Percentiles rank a stretch among this genome's conserved stretches.
phyloP scores from a whole-genome alignment of 345 rosid species.

The Arabidopsis suecica region DNA sequence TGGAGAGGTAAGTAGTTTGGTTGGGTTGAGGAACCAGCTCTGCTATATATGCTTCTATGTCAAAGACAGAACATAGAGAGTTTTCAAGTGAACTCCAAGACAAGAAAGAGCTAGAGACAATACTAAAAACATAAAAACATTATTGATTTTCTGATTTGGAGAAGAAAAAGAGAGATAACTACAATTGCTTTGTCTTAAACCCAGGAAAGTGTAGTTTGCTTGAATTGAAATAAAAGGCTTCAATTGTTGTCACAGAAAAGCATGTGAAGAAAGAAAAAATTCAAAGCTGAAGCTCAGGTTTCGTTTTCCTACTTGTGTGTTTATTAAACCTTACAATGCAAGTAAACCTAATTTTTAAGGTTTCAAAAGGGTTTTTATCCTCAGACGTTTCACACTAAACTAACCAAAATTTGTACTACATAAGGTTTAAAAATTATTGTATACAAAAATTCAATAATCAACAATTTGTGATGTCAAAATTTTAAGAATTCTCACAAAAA shows the following conservation, averaged over 20 bases:
- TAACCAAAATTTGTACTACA: background rate
- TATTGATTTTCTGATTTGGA: conserved; percentile 24
- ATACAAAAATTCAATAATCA: background rate
- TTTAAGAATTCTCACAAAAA: background rate
- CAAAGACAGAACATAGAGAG: conserved; percentile 21
- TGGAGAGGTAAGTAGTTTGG: conserved; percentile 15
- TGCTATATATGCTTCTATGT: conserved; percentile 24
- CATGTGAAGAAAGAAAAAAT: background rate
- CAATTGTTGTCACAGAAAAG: conserved; percentile 30
- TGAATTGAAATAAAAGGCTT: conserved; percentile 45
- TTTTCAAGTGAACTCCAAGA: conserved; percentile 35
- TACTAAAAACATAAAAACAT: background rate
- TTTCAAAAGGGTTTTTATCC: background rate
- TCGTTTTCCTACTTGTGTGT: conserved; percentile 36
- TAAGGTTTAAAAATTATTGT: conserved; percentile 16
- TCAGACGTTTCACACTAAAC: background rate
- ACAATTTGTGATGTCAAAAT: background rate
- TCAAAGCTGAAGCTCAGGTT: conserved; percentile 29
- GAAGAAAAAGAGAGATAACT: conserved; percentile 17
- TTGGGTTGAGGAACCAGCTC: conserved; percentile 15
- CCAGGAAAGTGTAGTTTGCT: conserved; percentile 40
- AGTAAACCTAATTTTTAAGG: conserved; percentile 17
- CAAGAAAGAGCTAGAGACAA: conserved; percentile 26
- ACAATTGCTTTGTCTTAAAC: conserved; percentile 43
- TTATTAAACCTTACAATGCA: conserved; percentile 35